phyloP scores from a whole-genome alignment of 768 basidiomycete species.

The Phylloporus scabripes region DNA sequence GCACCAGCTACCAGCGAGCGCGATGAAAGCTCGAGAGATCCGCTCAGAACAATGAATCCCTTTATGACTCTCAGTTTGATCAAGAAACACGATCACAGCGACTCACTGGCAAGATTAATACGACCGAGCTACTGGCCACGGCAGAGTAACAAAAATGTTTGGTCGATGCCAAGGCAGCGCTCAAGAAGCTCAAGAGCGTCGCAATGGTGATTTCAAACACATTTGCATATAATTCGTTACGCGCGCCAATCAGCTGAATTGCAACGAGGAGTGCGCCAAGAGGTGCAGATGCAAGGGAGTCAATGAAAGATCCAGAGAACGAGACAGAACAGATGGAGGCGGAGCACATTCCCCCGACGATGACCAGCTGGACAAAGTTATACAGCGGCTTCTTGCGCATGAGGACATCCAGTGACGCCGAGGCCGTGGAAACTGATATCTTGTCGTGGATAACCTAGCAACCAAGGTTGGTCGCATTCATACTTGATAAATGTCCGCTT shows the following conservation, averaged over 20 bases:
- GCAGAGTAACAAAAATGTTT: slow-evolving; percentile 77
- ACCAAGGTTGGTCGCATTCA: background rate
- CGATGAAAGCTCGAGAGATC: slow-evolving; percentile 72
- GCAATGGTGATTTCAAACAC: slow-evolving; percentile 83
- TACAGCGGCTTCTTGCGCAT: slow-evolving; percentile 67
- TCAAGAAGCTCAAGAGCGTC: slow-evolving; percentile 70
- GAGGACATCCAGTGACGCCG: slow-evolving; percentile 59
- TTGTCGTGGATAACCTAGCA: slow-evolving; percentile 76
- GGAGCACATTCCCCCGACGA: slow-evolving; percentile 76
- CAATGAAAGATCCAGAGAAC: slow-evolving; percentile 74
- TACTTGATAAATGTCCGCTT: background rate
- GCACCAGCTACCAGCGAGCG: slow-evolving; percentile 82
- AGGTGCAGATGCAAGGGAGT: slow-evolving; percentile 65
- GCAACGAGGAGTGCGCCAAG: slow-evolving; percentile 70
- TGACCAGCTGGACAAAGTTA: slow-evolving; percentile 50
- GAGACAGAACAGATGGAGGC: slow-evolving; percentile 67
- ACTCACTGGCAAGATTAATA: slow-evolving; percentile 72
- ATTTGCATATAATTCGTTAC: slow-evolving; percentile 75
- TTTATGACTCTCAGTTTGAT: slow-evolving; percentile 11
- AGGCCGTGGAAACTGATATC: slow-evolving; percentile 69
- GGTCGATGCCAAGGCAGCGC: slow-evolving; percentile 67
- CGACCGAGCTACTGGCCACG: slow-evolving; percentile 68
- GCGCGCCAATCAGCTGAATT: slow-evolving; percentile 64
- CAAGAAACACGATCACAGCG: background rate
- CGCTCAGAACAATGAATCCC: slow-evolving; percentile 67